These are phyloP conservation scores for Didymella glomerata DNA, from an alignment of 2,329 filamentous ascomycete genomes.

Conservation along the genomic window DNA sequence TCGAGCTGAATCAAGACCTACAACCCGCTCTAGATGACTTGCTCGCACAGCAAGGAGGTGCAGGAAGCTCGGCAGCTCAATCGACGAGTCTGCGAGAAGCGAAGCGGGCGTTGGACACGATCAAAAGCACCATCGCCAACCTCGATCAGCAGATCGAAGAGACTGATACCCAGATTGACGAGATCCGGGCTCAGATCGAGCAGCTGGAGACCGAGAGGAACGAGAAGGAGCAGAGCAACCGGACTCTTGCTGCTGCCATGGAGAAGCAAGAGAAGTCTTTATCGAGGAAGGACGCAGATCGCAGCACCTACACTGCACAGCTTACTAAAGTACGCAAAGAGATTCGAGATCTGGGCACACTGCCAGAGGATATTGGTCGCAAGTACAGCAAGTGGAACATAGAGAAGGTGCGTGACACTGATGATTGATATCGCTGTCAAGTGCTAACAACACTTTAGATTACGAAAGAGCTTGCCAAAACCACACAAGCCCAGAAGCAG, in stretches of 20 bases:
- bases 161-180: conserved; percentile 76
- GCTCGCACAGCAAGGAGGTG: conserved; percentile 52
- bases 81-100: conserved; percentile 74
- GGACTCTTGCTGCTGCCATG: conserved; percentile 79
- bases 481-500: conserved; percentile 92
- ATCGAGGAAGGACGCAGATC: conserved; percentile 91
- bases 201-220: conserved; percentile 66
- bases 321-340: conserved; percentile 84
- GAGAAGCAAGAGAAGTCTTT: conserved; percentile 87
- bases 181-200: conserved; percentile 62
- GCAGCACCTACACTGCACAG: conserved; percentile 78
- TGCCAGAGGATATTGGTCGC: conserved; percentile 92
- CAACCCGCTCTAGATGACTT: conserved; percentile 88
- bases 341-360: conserved; percentile 89
- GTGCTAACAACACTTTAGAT: conserved; percentile 33
- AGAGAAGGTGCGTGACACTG: conserved; percentile 68
- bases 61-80: conserved; percentile 62
- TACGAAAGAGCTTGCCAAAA: conserved; percentile 76
- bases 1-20: conserved; percentile 88
- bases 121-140: conserved; percentile 71
- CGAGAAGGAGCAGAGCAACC: conserved; percentile 74
- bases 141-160: conserved; percentile 75
- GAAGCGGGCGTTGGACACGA: conserved; percentile 81
- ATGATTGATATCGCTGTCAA: neutral
- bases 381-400: conserved; percentile 86